Base-by-base conservation (phyloP, 2,329 filamentous ascomycete species). In the Furcasterigmium sp. region DNA sequence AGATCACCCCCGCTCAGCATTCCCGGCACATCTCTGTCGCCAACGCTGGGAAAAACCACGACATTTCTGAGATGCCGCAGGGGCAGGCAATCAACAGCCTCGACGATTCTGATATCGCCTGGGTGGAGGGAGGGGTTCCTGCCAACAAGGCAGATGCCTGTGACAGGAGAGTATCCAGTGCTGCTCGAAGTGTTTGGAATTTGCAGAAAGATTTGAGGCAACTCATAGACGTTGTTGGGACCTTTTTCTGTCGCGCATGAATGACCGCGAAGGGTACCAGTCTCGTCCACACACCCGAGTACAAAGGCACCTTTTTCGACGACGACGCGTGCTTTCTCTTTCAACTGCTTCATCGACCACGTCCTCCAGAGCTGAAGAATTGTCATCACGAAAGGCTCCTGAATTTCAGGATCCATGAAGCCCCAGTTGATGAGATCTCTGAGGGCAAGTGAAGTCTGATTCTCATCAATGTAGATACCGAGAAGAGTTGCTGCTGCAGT, bases 1-100 rank as follows among this genome's bases (percentile, higher is more conserved):
- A 98, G 75, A 57, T 98, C 93, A 0, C 93, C 93, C 2, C 93
- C 93, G 4, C 93, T 95, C 50, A 93, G 90, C 91, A 97, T 97
- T 55, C 86, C 90, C 1, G 91, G 82, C 18, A 98, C 68, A 49
- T 95, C 89, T 14, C 85, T 75, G 56, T 96, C 89, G 0, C 91
- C 91, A 0, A 71, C 84, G 28, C 87, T 80, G 1, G 93, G 88
- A 39, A 98, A 84, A 0, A 97, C 90, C 1, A 97, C 84, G 1
- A 94, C 87, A 57, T 97, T 84, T 44, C 78, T 83, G 4, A 96
- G 72, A 54, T 96, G 87, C 37, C 73, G 78, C 4, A 98, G 69
- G n/a, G 69, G 68, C 1, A 82, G 78, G 2, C 82, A 73, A 52
- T 97, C 77, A 4, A 97, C 83, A 3, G 93, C 93, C 48, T 81